These are phyloP conservation scores for Phytophthora citrophthora DNA, from an alignment of 352 stramenopile species.

Conservation along the genomic window DNA sequence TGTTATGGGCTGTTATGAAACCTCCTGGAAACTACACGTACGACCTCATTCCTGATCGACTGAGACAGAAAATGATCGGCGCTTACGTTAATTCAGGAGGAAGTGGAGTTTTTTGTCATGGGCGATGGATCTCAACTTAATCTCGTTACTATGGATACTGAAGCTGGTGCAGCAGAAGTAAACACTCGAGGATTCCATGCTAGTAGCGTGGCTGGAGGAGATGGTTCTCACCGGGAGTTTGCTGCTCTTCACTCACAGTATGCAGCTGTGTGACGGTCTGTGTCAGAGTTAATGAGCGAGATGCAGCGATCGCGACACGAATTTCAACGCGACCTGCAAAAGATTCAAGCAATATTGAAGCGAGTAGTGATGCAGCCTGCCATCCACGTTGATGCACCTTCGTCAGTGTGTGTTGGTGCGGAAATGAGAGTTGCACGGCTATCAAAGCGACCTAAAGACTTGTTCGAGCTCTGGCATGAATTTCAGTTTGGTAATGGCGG, in stretches of 20 bases:
- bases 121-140: conserved; percentile 10
- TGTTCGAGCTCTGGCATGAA: not conserved
- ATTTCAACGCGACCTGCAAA: not conserved
- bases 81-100: not conserved
- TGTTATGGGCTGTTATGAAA: conserved; percentile 4
- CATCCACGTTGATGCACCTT: not conserved
- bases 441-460: not conserved
- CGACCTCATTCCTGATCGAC: not conserved
- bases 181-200: not conserved
- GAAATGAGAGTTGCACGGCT: not conserved
- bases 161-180: not conserved
- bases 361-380: not conserved
- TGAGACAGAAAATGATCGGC: conserved; percentile 8
- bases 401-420: not conserved
- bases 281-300: conserved; percentile 1
- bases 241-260: not conserved
- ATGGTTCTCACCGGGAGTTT: too few relatives aligned
- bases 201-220: not conserved
- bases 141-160: not conserved
- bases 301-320: not conserved
- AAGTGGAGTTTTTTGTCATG: conserved; percentile 1
- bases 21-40: not conserved
- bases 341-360: not conserved
- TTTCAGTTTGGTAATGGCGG: not conserved
- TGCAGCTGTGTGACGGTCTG: not conserved